Evolutionary conservation across 106 monocot species (phyloP).

Genomic region (Agapanthus africanus): DNA sequence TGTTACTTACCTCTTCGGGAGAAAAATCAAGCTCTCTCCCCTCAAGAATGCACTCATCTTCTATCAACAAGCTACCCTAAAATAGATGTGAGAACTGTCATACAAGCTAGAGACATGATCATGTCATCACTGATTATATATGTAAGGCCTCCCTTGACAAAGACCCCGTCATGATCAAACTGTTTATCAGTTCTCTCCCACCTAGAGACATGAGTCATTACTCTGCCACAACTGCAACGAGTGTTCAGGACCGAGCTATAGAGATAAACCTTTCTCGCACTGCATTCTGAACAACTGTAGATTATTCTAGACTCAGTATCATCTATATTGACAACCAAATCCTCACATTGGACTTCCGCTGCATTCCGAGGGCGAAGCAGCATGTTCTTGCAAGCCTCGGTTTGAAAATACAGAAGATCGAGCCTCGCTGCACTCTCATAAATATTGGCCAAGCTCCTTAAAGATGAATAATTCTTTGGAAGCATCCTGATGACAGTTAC

Average conservation of each 20-base stretch:
- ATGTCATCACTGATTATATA: too few relatives aligned
- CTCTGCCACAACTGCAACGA: neutral
- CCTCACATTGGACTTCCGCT: neutral
- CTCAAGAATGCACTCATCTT: too few relatives aligned
- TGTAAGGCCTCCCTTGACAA: too few relatives aligned
- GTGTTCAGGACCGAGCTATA: neutral
- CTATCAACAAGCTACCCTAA: too few relatives aligned
- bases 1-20: too few relatives aligned
- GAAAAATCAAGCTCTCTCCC: too few relatives aligned
- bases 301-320: neutral
- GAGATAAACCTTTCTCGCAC: neutral
- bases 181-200: too few relatives aligned
- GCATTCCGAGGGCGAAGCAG: neutral
- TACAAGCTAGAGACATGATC: too few relatives aligned
- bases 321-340: neutral
- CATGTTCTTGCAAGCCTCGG: neutral
- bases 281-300: neutral
- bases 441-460: slow-evolving; percentile 4
- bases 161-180: too few relatives aligned
- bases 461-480: neutral
- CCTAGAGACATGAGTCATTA: too few relatives aligned
- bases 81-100: too few relatives aligned
- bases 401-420: neutral
- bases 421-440: neutral
- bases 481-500: slow-evolving; percentile 1